Percentiles rank a stretch among this genome's conserved stretches.
Conservation (phyloP, 352 stramenopile genomes). For the Globisporangium middletonii region DNA sequence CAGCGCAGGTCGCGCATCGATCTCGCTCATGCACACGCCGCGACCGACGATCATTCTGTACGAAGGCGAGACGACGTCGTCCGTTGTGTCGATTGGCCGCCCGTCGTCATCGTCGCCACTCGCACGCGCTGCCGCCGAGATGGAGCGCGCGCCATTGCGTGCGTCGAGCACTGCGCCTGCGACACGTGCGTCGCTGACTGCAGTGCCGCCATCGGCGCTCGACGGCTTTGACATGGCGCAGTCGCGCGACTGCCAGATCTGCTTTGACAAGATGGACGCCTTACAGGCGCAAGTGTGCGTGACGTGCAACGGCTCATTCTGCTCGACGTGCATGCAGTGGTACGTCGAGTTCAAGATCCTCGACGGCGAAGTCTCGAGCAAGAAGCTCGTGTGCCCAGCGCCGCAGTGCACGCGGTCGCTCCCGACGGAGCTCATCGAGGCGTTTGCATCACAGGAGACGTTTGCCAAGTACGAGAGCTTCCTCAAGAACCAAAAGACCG, state of each 20-base stretch:
- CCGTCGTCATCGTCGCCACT: constrained; percentile 1
- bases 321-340: constrained; percentile 52
- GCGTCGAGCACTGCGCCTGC: neutral
- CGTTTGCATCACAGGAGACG: constrained; percentile 34
- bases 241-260: constrained; percentile 61
- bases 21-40: constrained; percentile 1
- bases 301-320: constrained; percentile 43
- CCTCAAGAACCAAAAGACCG: constrained; percentile 52
- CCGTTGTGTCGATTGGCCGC: neutral
- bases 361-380: constrained; percentile 64
- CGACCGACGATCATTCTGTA: constrained; percentile 13
- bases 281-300: constrained; percentile 39
- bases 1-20: neutral
- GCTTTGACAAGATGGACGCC: constrained; percentile 55
- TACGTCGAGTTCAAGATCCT: constrained; percentile 77
- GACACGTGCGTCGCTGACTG: neutral
- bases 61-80: neutral
- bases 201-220: neutral
- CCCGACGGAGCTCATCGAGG: constrained; percentile 43
- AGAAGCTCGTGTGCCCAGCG: constrained; percentile 68
- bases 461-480: constrained; percentile 67
- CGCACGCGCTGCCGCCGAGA: neutral
- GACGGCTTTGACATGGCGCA: constrained; percentile 21
- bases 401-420: constrained; percentile 48
- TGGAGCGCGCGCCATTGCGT: neutral